Evolutionary conservation across 2,329 filamentous ascomycete species (phyloP), one percentile per base, ranked within the genome.

Genomic region (Metarhizium brunneum): DNA sequence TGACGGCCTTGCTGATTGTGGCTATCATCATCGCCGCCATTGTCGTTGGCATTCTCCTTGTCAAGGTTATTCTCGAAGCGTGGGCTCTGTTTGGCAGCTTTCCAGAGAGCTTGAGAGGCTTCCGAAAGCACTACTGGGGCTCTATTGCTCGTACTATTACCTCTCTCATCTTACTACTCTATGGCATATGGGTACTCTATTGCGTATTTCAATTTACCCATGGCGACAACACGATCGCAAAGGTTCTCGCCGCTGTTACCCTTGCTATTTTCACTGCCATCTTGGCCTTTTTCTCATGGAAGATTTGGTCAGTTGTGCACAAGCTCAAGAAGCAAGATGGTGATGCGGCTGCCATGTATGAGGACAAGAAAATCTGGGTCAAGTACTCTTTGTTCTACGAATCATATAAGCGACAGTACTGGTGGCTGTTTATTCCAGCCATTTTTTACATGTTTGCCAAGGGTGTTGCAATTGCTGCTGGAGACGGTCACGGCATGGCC

Each of bases 331-430:
- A 84, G 65, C 65, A 77, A 35, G 86, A 95, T 62, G 92, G 92
- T 56, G 87, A 92, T 66, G 72, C 81, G 0, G 77, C 79, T 16
- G 82, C 76, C 13, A 79, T 99, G 8, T 97, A 91, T 71, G 88
- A 96, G 58, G 81, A 97, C 73, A 95, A 94, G 76, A 82, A 87
- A 57, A 85, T 87, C 45, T 96, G 94, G 92, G 80, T 90, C 69
- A 95, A 94, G 76, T 99, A 99, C 79, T 94, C 89, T 65, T 79
- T 96, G 59, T 97, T 99, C 75, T 99, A 99, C 76, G 94, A 97
- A 66, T 87, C 86, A 63, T 97, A 96, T 79, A 91, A 90, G 75
- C 90, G 88, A 71, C 84, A 86, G 63, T 96, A 92, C 76, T 99
- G 94, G 94, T 97, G 92, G 92, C 73, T 96, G 29, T 97, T 99